A percentile compares a stretch with the other conserved stretches of the same genome.
Conservation (phyloP, 2,329 filamentous ascomycete genomes). For the Colletotrichum eleusines region DNA sequence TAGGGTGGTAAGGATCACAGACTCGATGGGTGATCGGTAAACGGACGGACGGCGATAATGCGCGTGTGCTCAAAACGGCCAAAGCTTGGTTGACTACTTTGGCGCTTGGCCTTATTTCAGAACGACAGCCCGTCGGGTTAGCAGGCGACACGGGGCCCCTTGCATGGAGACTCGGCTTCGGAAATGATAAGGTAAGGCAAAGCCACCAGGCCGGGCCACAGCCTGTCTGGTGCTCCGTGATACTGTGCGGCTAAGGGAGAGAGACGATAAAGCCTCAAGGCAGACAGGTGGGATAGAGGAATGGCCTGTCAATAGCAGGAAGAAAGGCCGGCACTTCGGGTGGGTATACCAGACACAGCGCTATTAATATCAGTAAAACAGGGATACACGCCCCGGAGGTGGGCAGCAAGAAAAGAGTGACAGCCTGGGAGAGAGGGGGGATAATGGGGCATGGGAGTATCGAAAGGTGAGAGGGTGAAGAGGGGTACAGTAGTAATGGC, state of each 20-base stretch:
- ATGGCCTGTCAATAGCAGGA: slow-evolving; percentile 12
- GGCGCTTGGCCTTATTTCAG: slow-evolving; percentile 8
- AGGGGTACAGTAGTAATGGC: slow-evolving; percentile 31
- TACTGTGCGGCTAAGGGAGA: slow-evolving; percentile 30
- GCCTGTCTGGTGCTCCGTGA: slow-evolving; percentile 1
- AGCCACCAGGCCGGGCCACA: slow-evolving; percentile 17
- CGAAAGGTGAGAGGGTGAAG: not conserved
- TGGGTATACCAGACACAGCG: slow-evolving; percentile 32
- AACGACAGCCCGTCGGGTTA: slow-evolving; percentile 24
- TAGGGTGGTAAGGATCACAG: slow-evolving; percentile 36
- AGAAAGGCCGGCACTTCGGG: slow-evolving; percentile 35
- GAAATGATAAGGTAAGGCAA: slow-evolving; percentile 22
- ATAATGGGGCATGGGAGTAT: slow-evolving; percentile 20
- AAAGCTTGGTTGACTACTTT: slow-evolving; percentile 20
- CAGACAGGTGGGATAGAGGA: slow-evolving; percentile 7
- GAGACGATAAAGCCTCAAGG: slow-evolving; percentile 12
- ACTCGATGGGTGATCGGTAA: slow-evolving; percentile 33
- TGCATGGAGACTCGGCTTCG: slow-evolving; percentile 17
- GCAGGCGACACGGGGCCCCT: slow-evolving; percentile 27
- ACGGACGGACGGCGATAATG: slow-evolving; percentile 32
- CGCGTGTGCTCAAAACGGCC: slow-evolving; percentile 10
- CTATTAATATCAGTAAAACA: slow-evolving; percentile 35
- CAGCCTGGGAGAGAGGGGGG: slow-evolving; percentile 16
- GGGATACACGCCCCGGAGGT: slow-evolving; percentile 23
- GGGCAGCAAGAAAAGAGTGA: slow-evolving; percentile 21